A percentile compares a stretch with the other conserved stretches of the same genome.
Conservation (phyloP, 305 asterid species). For the Lippia alba region DNA sequence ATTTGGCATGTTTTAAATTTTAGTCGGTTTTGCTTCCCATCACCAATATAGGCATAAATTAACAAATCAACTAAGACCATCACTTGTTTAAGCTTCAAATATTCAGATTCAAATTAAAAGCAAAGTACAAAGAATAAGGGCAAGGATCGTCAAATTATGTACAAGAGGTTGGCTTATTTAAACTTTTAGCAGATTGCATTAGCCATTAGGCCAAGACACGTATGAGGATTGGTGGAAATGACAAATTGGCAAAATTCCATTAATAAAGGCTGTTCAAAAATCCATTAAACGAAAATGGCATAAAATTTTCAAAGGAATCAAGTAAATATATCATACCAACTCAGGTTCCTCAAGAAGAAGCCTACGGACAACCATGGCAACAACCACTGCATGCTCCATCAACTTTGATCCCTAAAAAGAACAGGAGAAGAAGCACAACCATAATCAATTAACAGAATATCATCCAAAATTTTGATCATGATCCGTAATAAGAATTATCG, state of each 20-base stretch:
- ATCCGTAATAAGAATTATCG: constrained; percentile 30
- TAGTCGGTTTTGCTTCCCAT: constrained; percentile 3
- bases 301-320: constrained; percentile 23
- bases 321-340: constrained; percentile 54
- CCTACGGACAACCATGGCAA: constrained; percentile 87
- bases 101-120: constrained; percentile 14
- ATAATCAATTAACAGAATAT: constrained; percentile 9
- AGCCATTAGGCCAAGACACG: not conserved
- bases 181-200: constrained; percentile 12
- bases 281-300: not conserved
- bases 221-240: constrained; percentile 19
- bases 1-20: constrained; percentile 4
- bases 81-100: not conserved
- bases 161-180: not conserved
- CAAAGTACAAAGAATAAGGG: constrained; percentile 22
- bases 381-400: constrained; percentile 79
- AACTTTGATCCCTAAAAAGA: constrained; percentile 66
- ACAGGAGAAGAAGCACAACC: constrained; percentile 20
- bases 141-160: constrained; percentile 11
- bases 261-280: not conserved
- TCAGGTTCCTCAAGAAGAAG: constrained; percentile 97
- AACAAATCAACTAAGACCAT: constrained; percentile 15
- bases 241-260: constrained; percentile 17
- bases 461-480: constrained; percentile 21
- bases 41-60: constrained; percentile 29